Conservation (phyloP, 139 green algal genomes). For the Picochlorum sp. region DNA sequence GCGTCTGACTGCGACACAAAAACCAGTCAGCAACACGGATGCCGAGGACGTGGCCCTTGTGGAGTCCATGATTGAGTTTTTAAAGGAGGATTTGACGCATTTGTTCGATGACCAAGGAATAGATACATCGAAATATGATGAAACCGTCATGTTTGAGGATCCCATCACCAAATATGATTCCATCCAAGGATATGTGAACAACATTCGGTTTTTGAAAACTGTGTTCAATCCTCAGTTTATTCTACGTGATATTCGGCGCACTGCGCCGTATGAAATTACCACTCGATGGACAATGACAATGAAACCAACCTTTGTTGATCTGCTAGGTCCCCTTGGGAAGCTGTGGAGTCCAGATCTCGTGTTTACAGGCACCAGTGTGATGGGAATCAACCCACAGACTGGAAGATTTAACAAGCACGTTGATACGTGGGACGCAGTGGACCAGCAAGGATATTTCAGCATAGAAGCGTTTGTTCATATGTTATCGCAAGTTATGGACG, state of each 20-base stretch:
- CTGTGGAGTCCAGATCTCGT: slow-evolving; percentile 4
- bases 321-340: neutral
- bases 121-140: slow-evolving; percentile 36
- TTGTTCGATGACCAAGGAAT: slow-evolving; percentile 72
- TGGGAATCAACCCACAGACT: slow-evolving; percentile 52
- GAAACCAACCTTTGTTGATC: slow-evolving; percentile 7
- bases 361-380: slow-evolving; percentile 37
- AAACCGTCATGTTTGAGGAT: slow-evolving; percentile 32
- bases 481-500: slow-evolving; percentile 14
- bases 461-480: slow-evolving; percentile 19
- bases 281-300: slow-evolving; percentile 48
- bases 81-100: slow-evolving; percentile 52
- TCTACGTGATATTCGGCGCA: slow-evolving; percentile 54
- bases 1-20: neutral
- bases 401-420: slow-evolving; percentile 31
- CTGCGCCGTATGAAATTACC: slow-evolving; percentile 51
- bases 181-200: slow-evolving; percentile 67
- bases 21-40: neutral
- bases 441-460: slow-evolving; percentile 14
- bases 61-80: slow-evolving; percentile 24
- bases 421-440: slow-evolving; percentile 31
- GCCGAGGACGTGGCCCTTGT: neutral
- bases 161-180: slow-evolving; percentile 34
- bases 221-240: slow-evolving; percentile 63
- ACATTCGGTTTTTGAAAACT: slow-evolving; percentile 60